phyloP scores from a whole-genome alignment of 768 basidiomycete species.

The Dacryopinax spathularia region DNA sequence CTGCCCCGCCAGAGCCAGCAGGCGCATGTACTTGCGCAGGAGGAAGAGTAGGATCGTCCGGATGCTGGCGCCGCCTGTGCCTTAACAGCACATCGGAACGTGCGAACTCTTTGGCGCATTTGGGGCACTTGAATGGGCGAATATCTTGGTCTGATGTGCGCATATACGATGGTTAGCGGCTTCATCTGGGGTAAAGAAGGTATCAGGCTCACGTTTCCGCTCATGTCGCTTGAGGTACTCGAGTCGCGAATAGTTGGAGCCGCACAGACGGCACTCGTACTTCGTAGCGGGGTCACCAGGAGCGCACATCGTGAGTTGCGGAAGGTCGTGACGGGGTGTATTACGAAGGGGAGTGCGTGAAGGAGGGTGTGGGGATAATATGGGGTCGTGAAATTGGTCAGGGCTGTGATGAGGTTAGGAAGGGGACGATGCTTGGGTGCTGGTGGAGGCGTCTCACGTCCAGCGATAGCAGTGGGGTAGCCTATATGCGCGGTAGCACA shows the following conservation, averaged over 20 bases:
- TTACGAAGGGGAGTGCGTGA: not conserved
- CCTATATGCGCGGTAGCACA: too few relatives aligned
- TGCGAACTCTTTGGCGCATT: slow-evolving; percentile 26
- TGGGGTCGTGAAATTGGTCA: not conserved
- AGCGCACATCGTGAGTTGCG: not conserved
- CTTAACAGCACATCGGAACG: slow-evolving; percentile 27
- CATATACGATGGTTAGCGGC: not conserved
- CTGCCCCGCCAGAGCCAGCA: too few relatives aligned
- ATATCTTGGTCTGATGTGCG: slow-evolving; percentile 26
- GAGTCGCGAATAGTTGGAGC: slow-evolving; percentile 23
- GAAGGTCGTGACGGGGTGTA: not conserved
- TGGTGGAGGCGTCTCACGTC: too few relatives aligned
- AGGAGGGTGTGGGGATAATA: not conserved
- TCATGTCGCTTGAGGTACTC: slow-evolving; percentile 28
- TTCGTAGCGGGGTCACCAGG: not conserved
- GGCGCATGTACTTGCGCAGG: slow-evolving; percentile 16
- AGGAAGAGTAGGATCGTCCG: slow-evolving; percentile 18
- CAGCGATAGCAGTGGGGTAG: too few relatives aligned
- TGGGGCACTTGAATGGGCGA: slow-evolving; percentile 25
- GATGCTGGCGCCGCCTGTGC: slow-evolving; percentile 25
- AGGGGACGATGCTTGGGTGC: too few relatives aligned
- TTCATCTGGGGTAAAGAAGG: not conserved
- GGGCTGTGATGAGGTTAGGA: too few relatives aligned
- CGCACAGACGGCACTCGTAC: slow-evolving; percentile 12
- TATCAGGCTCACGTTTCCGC: slow-evolving; percentile 23